Evolutionary conservation across 495 filamentous ascomycete genomes (phyloP), one percentile per base, ranked within the genome.

Genomic region (Penicillium antarcticum): DNA sequence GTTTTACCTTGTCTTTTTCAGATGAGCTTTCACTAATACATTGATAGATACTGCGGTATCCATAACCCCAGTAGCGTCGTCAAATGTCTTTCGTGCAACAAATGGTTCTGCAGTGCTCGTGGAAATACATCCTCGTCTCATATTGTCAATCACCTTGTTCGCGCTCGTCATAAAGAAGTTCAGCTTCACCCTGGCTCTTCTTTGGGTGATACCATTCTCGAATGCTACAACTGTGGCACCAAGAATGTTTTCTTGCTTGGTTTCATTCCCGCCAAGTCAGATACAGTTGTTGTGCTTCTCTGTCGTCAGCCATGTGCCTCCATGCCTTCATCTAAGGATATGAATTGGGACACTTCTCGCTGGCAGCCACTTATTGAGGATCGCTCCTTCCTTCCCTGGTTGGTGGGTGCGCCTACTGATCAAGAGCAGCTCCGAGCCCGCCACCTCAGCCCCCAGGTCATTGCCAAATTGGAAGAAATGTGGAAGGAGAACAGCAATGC

Each of bases 241-340:
- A 99, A 97, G 70, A 99, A 99, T 71, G 94, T 97, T 43, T 99
- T 99, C 61, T 82, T 97, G n/a, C 87, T 99, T 11, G 94, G 94
- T 21, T 99, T 99, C 67, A 99, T 99, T 57, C 94, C 94, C n/a
- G 94, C 94, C 12, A 97, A 97, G 66, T 97, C 92, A 2, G 94
- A 99, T 58, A 97, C 94, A 0, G 94, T 99, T 17, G 94, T 99
- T 17, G 94, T 99, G 14, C 82, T 99, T 35, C 80, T 99, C 8
- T 99, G 94, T 70, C 89, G 94, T 26, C 94, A 97, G 67, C 94
- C 94, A 39, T 99, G 94, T 71, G 94, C 91, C 34, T 83, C 95
- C 29, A 91, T 87, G 76, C 87, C 89, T 4, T 96, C 92, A 10
- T 91, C 90, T n/a, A 99, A 99, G 73, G 94, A 97, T 62, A 99